These are phyloP conservation scores for Kuraishia hungarica DNA, from an alignment of 805 yeast species.

Conservation along the genomic window DNA sequence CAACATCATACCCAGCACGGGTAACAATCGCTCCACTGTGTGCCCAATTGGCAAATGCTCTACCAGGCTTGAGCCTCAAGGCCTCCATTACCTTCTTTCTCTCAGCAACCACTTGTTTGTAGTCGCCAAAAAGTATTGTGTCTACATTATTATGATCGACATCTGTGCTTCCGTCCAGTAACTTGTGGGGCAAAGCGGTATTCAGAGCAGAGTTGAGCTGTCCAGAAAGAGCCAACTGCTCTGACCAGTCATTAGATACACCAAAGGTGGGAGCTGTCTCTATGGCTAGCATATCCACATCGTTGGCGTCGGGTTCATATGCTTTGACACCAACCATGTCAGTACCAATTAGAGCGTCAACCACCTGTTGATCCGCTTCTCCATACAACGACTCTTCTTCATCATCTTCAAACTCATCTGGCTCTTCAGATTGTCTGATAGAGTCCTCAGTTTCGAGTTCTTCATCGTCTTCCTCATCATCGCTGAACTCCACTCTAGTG, in stretches of 20 bases:
- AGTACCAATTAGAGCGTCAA: constrained; percentile 7
- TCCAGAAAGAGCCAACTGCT: constrained; percentile 39
- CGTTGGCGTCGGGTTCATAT: constrained; percentile 57
- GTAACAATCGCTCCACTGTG: constrained; percentile 1
- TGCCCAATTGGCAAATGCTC: constrained; percentile 6
- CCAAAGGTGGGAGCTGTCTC: constrained; percentile 34
- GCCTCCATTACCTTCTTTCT: constrained; percentile 20
- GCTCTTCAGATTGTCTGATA: not conserved
- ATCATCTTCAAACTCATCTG: not conserved
- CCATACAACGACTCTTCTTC: not conserved
- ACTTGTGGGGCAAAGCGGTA: not conserved
- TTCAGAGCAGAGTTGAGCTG: constrained; percentile 1
- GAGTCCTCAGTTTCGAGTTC: constrained; percentile 8
- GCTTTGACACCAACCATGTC: constrained; percentile 52
- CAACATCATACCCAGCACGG: not conserved
- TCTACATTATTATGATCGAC: constrained; percentile 29
- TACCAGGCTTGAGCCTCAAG: constrained; percentile 13
- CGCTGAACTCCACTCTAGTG: not conserved
- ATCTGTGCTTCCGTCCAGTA: not conserved
- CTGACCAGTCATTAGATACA: constrained; percentile 52
- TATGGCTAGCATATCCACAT: constrained; percentile 34
- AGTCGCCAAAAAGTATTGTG: constrained; percentile 38
- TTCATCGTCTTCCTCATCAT: constrained; percentile 12
- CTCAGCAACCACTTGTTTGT: constrained; percentile 23
- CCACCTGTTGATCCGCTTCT: not conserved